phyloP scores from a whole-genome alignment of 768 basidiomycete genomes.

The Lyophyllum decastes region DNA sequence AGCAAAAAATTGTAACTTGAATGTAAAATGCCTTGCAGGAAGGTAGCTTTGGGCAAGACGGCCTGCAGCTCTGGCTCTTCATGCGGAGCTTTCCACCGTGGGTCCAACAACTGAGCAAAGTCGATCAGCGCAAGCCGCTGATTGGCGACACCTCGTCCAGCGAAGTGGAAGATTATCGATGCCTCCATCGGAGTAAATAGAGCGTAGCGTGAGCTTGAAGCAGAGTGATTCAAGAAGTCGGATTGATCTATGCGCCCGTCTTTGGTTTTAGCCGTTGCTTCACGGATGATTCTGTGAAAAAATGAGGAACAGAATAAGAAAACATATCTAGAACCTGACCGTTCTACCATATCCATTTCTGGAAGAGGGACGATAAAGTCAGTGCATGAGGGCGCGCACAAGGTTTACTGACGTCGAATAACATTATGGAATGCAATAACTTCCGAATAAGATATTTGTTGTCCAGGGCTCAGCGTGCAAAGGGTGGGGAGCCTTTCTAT shows the following conservation, averaged over 20 bases:
- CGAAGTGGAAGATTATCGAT: conserved; percentile 98
- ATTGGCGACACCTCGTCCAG: conserved; percentile 70
- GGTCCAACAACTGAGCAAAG: conserved; percentile 91
- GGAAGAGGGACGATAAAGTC: conserved; percentile 2
- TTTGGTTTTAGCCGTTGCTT: conserved; percentile 86
- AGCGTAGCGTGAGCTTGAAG: conserved; percentile 86
- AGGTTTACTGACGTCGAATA: conserved; percentile 64
- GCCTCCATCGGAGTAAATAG: conserved; percentile 98
- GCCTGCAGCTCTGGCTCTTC: conserved; percentile 44
- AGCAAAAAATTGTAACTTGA: conserved; percentile 87
- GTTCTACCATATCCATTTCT: conserved; percentile 98
- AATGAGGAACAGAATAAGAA: neutral
- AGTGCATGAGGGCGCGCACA: neutral
- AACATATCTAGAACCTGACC: conserved; percentile 41
- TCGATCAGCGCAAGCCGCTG: conserved; percentile 84
- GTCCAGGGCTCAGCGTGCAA: conserved; percentile 85
- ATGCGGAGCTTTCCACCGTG: conserved; percentile 79
- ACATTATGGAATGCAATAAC: conserved; percentile 98
- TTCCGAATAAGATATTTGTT: conserved; percentile 94
- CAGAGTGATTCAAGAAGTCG: conserved; percentile 93
- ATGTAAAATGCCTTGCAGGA: conserved; percentile 58
- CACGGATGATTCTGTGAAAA: conserved; percentile 72
- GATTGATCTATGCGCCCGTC: conserved; percentile 94
- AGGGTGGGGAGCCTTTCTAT: conserved; percentile 92
- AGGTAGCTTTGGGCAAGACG: conserved; percentile 33